Base-by-base conservation (phyloP, 2,329 filamentous ascomycete genomes). In the Xylariales sp. region DNA sequence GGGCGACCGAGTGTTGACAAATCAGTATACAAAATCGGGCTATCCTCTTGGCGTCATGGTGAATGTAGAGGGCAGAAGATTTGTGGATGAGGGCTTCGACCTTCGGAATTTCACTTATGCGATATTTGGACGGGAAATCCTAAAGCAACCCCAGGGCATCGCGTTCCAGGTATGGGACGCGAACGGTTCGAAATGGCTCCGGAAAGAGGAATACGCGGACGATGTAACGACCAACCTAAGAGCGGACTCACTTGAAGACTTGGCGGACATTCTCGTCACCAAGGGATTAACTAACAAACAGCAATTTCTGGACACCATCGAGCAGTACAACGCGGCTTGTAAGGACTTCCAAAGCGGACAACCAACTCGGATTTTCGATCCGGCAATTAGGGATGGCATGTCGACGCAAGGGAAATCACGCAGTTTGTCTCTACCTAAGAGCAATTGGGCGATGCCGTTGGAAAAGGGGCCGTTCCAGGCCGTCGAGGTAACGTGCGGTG, bases 81-180 rank as follows among this genome's bases (percentile, higher is more conserved):
- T 91, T 72, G 88, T 91, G 0, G 89, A 91, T 71, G 90, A 92
- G 73, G 90, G 89, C 0, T 72, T 86, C 8, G 89, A 91, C 71
- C 76, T 91, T 70, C 81, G 89, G 2, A 91, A 91, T 74, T 91
- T 87, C 73, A 91, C 89, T 0, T 91, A 91, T 71, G 90, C 89
- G 32, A 86, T 86, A 71, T 90, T 91, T 72, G 89, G 90, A 0
- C 79, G 83, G 14, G 87, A 85, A 9, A 90, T 92, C 55, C 78
- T 91, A 18, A 77, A 80, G 14, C 89, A 91, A 71, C 86, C 88
- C 0, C 82, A 83, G 0, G 82, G 86, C 5, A 75, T 85, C 8
- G 89, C 87, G 0, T 92, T 90, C 72, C 89, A 92, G 74, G 75
- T 91, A 0, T 92, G 88, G 86, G 90, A 91, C 71, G 78, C 82